Percentiles rank a stretch among this genome's conserved stretches.
These are phyloP conservation scores for Lactifluus pinguis DNA, from an alignment of 768 basidiomycete genomes.

Conservation along the genomic window DNA sequence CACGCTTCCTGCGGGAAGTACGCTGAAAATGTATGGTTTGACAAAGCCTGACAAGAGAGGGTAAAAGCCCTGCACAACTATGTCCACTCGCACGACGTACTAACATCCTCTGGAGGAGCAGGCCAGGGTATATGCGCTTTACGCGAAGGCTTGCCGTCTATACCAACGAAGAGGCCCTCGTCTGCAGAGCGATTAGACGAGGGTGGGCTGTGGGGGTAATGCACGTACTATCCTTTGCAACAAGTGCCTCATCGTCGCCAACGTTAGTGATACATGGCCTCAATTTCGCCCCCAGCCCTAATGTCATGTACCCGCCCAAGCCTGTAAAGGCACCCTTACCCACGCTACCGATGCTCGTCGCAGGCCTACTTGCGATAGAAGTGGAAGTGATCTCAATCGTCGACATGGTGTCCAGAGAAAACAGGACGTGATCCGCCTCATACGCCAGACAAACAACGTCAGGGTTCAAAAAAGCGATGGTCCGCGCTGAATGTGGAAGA, in stretches of 20 bases:
- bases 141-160: conserved; percentile 47
- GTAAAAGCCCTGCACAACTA: conserved; percentile 1
- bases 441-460: conserved; percentile 67
- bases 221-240: conserved; percentile 73
- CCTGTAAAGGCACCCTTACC: conserved; percentile 75
- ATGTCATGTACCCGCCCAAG: conserved; percentile 76
- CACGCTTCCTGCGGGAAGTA: conserved; percentile 62
- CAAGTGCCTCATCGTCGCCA: conserved; percentile 53
- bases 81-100: conserved; percentile 29
- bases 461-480: conserved; percentile 62
- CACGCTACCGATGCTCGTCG: conserved; percentile 36
- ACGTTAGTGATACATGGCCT: conserved; percentile 55
- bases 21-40: conserved; percentile 69
- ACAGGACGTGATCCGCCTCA: conserved; percentile 70
- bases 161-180: conserved; percentile 56
- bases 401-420: conserved; percentile 52
- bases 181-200: conserved; percentile 33
- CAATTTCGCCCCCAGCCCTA: conserved; percentile 66
- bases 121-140: conserved; percentile 57
- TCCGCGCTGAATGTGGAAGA: conserved; percentile 86
- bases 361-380: conserved; percentile 25
- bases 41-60: conserved; percentile 43
- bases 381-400: conserved; percentile 43
- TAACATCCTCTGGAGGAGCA: conserved; percentile 72
- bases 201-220: background rate